Percentiles rank a stretch among this genome's conserved stretches.
Evolutionary conservation across 306 rosid species (phyloP).

Genomic region (Styphnolobium japonicum): DNA sequence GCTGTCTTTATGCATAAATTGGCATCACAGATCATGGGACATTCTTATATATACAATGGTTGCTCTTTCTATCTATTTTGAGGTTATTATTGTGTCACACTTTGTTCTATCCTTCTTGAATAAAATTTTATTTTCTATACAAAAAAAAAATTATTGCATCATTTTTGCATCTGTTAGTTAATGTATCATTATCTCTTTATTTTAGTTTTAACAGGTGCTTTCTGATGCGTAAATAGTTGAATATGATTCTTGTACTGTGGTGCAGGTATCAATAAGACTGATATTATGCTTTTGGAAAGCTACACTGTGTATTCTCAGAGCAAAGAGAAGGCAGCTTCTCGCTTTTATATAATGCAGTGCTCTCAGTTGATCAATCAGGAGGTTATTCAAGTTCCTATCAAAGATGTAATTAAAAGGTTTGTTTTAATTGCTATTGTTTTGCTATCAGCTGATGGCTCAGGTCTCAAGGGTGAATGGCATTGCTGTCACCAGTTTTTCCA

Average conservation of each 20-base stretch:
- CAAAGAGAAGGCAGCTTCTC: constrained; percentile 63
- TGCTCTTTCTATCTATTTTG: neutral
- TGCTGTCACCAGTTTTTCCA: neutral
- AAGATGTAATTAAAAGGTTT: constrained; percentile 61
- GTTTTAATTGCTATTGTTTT: constrained; percentile 4
- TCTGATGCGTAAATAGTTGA: constrained; percentile 25
- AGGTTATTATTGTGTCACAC: neutral
- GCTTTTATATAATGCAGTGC: constrained; percentile 67
- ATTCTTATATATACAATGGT: neutral
- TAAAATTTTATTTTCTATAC: neutral
- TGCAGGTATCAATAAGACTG: constrained; percentile 54
- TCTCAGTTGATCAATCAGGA: constrained; percentile 28
- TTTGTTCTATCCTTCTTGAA: neutral
- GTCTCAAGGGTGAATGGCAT: constrained; percentile 18
- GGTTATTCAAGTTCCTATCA: constrained; percentile 46
- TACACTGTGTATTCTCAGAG: constrained; percentile 57
- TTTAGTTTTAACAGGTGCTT: neutral
- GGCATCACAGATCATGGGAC: neutral
- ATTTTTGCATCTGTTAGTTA: constrained; percentile 7
- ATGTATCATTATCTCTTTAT: neutral
- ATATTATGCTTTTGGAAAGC: constrained; percentile 57
- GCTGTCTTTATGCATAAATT: neutral
- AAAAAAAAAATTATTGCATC: neutral
- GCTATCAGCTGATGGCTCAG: neutral
- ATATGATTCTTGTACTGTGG: constrained; percentile 29